Conservation (phyloP, 2,329 filamentous ascomycete genomes). For the Fusarium subtropicale region DNA sequence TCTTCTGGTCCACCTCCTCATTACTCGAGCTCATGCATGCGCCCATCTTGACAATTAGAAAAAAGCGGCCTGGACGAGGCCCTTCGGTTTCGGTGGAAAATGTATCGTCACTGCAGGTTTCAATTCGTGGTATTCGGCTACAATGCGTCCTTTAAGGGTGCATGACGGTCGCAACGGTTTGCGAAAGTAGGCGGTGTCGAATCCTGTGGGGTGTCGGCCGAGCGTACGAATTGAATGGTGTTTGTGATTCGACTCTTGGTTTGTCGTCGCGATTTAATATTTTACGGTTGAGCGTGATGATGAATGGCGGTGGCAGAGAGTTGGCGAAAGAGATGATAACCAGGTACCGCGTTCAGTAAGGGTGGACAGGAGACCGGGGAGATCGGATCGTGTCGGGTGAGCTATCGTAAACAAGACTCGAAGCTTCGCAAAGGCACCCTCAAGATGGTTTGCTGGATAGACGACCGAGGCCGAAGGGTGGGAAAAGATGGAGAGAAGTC, state of each 20-base stretch:
- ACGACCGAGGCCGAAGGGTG: constrained; percentile 14
- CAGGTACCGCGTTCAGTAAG: constrained; percentile 35
- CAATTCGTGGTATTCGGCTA: constrained; percentile 32
- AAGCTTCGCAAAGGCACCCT: constrained; percentile 4
- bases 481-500: constrained; percentile 21
- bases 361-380: constrained; percentile 35
- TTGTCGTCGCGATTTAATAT: constrained; percentile 11
- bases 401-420: constrained; percentile 16
- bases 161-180: constrained; percentile 42
- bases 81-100: constrained; percentile 19
- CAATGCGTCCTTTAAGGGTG: constrained; percentile 40
- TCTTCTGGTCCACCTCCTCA: constrained; percentile 92
- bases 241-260: neutral
- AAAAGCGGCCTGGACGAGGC: constrained; percentile 31
- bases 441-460: constrained; percentile 7
- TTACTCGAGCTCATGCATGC: constrained; percentile 90
- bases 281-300: constrained; percentile 10
- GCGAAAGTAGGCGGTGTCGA: constrained; percentile 30
- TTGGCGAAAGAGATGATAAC: constrained; percentile 35
- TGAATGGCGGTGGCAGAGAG: constrained; percentile 33
- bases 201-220: constrained; percentile 10
- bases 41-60: constrained; percentile 74
- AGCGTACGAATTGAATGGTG: constrained; percentile 2
- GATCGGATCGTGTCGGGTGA: constrained; percentile 33
- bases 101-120: constrained; percentile 14